Base-by-base conservation (phyloP, 768 basidiomycete genomes). In the Serpula lacrymans region DNA sequence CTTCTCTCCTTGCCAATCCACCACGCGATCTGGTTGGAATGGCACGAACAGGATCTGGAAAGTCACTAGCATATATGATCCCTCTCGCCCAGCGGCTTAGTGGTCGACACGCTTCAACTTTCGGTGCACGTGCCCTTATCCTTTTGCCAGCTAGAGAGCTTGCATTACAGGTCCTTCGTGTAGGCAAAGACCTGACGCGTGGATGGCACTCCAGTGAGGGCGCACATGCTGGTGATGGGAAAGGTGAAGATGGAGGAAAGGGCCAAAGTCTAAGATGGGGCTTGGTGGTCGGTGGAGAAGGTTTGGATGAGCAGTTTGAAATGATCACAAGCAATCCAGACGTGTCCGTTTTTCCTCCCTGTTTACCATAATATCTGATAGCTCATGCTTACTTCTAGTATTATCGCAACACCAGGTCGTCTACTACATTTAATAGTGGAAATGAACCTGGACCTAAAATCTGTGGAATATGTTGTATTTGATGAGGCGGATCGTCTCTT, bases 401-500 rank as follows among this genome's bases (percentile, higher is more conserved):
- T 99, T 48, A 95, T 99, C 50, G 95, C 96, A 17, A 99, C 96
- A 9, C 96, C 96, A 13, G 96, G 96, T 45, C 92, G 96, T 48
- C 72, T 99, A 24, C 78, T 99, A n/a, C 96, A 99, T 66, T 75
- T 99, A 17, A 75, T 88, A 37, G 88, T 98, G 36, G 96, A 99
- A 67, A 98, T 98, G 95, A 88, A 87, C 47, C 68, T 96, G 35
- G 91, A 95, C 57, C 71, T 99, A 20, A 80, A 85, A 37, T 83
- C 87, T 0, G 72, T 94, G 5, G 82, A 94, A 64, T 91, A 88
- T 45, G 80, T 93, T 46, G 88, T 98, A 17, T 97, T 97, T 53
- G 96, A 99, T 57, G 96, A 99, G 65, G 96, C 96, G 1, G 96
- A 99, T 62, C 85, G 96, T 24, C 78, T 99, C 9, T 99, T 99